Percentiles rank a stretch among this genome's conserved stretches.
Conservation (phyloP, 768 basidiomycete genomes). For the Tricholoma bakamatsutake region DNA sequence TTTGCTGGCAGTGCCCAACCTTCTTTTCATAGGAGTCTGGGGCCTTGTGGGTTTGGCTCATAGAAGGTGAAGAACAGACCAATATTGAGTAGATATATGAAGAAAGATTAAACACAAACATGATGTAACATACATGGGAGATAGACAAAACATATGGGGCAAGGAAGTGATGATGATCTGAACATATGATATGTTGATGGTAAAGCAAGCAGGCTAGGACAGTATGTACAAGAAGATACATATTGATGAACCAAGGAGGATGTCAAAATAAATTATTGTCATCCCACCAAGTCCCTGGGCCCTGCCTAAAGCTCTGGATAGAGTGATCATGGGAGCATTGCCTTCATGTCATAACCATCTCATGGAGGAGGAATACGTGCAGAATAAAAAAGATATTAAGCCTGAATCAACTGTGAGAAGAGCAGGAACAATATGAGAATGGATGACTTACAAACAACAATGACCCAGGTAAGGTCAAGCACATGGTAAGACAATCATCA, state of each 20-base stretch:
- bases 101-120: not conserved
- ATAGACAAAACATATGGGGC: not conserved
- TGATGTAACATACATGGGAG: not conserved
- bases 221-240: not conserved
- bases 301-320: not conserved
- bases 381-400: not conserved
- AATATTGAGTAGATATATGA: not conserved
- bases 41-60: too few species aligned
- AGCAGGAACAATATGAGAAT: not conserved
- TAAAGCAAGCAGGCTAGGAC: not conserved
- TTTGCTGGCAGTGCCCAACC: not conserved
- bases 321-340: not conserved
- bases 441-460: too few species aligned
- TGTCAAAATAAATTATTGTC: not conserved
- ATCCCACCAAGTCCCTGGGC: not conserved
- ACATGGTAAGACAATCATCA: too few species aligned
- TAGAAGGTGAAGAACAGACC: not conserved
- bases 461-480: too few species aligned
- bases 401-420: slow-evolving; percentile 1
- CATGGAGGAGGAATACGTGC: not conserved
- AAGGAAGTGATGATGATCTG: not conserved
- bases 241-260: not conserved
- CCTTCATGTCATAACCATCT: not conserved
- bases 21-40: not conserved
- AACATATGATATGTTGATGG: not conserved